Conservation (phyloP, 106 monocot species). For the Dendrobium nobile region DNA sequence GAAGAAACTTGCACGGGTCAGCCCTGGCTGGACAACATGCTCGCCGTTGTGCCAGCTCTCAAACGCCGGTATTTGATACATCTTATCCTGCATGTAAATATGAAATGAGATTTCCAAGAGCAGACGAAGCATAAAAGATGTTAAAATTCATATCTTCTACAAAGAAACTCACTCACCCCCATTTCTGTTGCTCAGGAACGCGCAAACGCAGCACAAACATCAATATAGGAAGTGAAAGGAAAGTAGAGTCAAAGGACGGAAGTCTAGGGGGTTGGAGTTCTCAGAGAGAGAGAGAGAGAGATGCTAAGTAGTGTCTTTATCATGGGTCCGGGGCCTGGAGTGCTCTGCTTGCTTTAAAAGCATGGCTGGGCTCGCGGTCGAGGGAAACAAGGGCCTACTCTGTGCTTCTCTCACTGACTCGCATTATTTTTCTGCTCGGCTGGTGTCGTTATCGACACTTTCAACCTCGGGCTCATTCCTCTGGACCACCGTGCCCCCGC, state of each 20-base stretch:
- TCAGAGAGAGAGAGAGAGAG: neutral
- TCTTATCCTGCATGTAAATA: neutral
- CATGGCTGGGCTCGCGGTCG: neutral
- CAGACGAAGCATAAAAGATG: neutral
- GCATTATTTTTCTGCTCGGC: no score
- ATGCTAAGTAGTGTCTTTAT: neutral
- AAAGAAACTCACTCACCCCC: neutral
- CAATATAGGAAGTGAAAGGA: neutral
- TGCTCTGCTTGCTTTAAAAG: neutral
- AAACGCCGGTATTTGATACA: slow-evolving; percentile 10
- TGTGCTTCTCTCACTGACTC: no score
- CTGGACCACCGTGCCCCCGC: no score
- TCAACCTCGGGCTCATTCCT: no score
- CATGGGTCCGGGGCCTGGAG: neutral
- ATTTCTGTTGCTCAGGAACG: neutral
- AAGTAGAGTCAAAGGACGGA: neutral
- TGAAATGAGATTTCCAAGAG: neutral
- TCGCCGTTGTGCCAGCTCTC: slow-evolving; percentile 25
- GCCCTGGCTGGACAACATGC: slow-evolving; percentile 22
- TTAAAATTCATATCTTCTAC: neutral
- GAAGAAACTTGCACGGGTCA: neutral
- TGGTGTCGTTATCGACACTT: no score
- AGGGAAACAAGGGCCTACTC: neutral
- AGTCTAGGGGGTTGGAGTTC: neutral
- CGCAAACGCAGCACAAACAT: neutral